Conservation (phyloP, 1,139 yeast species). For the Pichia sp. region DNA sequence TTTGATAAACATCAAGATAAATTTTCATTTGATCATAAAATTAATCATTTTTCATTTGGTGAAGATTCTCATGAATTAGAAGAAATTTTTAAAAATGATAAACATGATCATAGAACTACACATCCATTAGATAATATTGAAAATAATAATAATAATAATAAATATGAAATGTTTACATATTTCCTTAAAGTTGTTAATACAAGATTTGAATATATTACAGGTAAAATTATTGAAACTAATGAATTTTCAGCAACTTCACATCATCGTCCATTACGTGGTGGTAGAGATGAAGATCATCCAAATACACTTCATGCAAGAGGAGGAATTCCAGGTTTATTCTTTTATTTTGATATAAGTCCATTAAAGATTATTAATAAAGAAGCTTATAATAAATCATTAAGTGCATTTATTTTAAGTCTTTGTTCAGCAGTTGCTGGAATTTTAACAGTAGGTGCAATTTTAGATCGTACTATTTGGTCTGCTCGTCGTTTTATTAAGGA, state of each 20-base stretch:
- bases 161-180: conserved; percentile 66
- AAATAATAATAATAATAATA: conserved; percentile 37
- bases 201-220: conserved; percentile 62
- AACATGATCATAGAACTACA: conserved; percentile 37
- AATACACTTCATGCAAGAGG: conserved; percentile 79
- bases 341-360: conserved; percentile 88
- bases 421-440: conserved; percentile 91
- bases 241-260: conserved; percentile 90
- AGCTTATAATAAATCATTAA: conserved; percentile 71
- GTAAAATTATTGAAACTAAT: conserved; percentile 63
- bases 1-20: conserved; percentile 49
- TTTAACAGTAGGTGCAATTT: conserved; percentile 80
- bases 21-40: conserved; percentile 63
- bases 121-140: conserved; percentile 67
- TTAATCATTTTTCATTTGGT: conserved; percentile 84
- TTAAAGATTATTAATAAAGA: conserved; percentile 84
- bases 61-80: conserved; percentile 38
- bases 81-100: conserved; percentile 18
- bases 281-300: conserved; percentile 85
- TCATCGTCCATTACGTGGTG: conserved; percentile 79
- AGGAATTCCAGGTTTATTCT: conserved; percentile 85
- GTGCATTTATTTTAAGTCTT: conserved; percentile 78
- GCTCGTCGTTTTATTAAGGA: conserved; percentile 76
- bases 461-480: conserved; percentile 84
- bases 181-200: conserved; percentile 89